Conservation (phyloP, 1,139 yeast species). For the Petasospora rhodanensis region DNA sequence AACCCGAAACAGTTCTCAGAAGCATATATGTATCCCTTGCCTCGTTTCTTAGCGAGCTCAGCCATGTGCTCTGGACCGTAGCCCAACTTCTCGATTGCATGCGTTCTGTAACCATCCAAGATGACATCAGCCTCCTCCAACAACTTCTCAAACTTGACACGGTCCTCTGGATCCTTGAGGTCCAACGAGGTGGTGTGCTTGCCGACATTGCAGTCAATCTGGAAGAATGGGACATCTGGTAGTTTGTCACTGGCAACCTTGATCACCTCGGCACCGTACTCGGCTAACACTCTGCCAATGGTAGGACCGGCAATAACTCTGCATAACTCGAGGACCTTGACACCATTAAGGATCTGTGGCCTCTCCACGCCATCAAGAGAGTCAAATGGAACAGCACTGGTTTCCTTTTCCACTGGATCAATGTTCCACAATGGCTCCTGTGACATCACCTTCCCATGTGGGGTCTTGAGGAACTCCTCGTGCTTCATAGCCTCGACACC, state of each 20-base stretch:
- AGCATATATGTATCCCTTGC: slow-evolving; percentile 6
- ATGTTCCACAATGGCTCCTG: slow-evolving; percentile 3
- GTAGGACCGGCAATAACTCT: slow-evolving; percentile 9
- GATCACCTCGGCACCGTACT: slow-evolving; percentile 8
- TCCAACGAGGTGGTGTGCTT: slow-evolving; percentile 4
- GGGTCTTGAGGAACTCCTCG: slow-evolving; percentile 3
- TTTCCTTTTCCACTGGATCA: neutral
- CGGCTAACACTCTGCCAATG: slow-evolving; percentile 6
- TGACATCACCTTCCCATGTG: slow-evolving; percentile 3
- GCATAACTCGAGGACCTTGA: slow-evolving; percentile 6
- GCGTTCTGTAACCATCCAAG: slow-evolving; percentile 7
- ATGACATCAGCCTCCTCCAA: slow-evolving; percentile 6
- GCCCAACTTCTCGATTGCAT: slow-evolving; percentile 5
- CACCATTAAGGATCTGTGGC: slow-evolving; percentile 6
- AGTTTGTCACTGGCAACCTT: slow-evolving; percentile 3
- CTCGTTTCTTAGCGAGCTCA: slow-evolving; percentile 2
- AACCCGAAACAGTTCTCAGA: slow-evolving; percentile 9
- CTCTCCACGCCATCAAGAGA: slow-evolving; percentile 1
- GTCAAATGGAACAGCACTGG: slow-evolving; percentile 1
- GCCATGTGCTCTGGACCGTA: slow-evolving; percentile 3
- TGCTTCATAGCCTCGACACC: slow-evolving; percentile 7
- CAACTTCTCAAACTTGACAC: slow-evolving; percentile 2
- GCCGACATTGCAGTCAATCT: slow-evolving; percentile 5
- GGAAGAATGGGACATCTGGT: slow-evolving; percentile 10
- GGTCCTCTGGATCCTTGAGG: slow-evolving; percentile 1